These are phyloP conservation scores for Trypanosomatidae sp. DNA, from an alignment of 208 protist genomes.

Conservation along the genomic window DNA sequence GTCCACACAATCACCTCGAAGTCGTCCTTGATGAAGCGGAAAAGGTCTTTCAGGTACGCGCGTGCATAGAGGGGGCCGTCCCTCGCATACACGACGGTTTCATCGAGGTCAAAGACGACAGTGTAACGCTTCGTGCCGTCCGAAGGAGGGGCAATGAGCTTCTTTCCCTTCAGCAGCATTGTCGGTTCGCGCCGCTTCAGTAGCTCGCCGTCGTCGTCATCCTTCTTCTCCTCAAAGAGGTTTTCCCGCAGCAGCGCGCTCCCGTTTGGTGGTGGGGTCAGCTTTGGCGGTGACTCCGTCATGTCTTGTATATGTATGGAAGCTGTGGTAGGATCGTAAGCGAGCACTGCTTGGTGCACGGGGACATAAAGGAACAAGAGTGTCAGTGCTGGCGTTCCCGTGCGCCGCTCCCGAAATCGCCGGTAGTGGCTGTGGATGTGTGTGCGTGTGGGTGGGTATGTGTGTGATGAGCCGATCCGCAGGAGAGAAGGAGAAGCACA, in stretches of 20 bases:
- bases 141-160: slow-evolving; percentile 53
- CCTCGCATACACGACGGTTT: slow-evolving; percentile 91
- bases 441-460: no score
- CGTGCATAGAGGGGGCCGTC: slow-evolving; percentile 86
- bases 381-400: not conserved
- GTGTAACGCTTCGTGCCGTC: slow-evolving; percentile 66
- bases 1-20: slow-evolving; percentile 93
- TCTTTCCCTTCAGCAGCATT: slow-evolving; percentile 56
- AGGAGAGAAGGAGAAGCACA: not conserved
- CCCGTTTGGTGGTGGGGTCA: slow-evolving; percentile 58
- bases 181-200: slow-evolving; percentile 76
- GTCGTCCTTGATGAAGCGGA: slow-evolving; percentile 72
- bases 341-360: not conserved
- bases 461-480: not conserved
- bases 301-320: slow-evolving; percentile 2
- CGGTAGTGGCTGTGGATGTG: not conserved
- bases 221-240: slow-evolving; percentile 59
- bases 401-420: not conserved
- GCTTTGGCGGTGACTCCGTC: slow-evolving; percentile 23
- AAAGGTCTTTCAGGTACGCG: slow-evolving; percentile 73
- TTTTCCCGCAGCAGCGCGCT: slow-evolving; percentile 77
- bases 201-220: slow-evolving; percentile 49
- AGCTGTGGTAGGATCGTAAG: not conserved
- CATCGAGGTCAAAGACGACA: slow-evolving; percentile 89
- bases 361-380: not conserved